Evolutionary conservation across 2,329 filamentous ascomycete genomes (phyloP), one percentile per base, ranked within the genome.

Genomic region (Lecanoromycetidae sp.): DNA sequence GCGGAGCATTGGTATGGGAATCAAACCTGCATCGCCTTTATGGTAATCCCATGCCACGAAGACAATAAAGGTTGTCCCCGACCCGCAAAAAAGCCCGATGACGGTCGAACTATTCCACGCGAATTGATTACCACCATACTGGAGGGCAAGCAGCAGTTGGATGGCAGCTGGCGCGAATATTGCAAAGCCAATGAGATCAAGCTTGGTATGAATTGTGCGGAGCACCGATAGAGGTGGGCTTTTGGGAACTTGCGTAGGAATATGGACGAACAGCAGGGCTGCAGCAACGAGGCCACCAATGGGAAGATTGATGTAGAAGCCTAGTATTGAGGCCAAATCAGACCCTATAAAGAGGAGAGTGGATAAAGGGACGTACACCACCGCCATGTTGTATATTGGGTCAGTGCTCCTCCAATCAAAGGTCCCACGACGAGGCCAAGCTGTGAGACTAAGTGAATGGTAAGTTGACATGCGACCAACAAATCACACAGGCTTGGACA

Each of bases 391-490:
- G 57, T 57, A 17, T 61, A 55, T 29, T 63, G 53, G 0, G 67
- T 69, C 12, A 70, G 58, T 2, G 56, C 63, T 12, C 67, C 68
- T 5, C 68, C 67, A 12, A 71, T 50, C 3, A 71, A 49, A 0
- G 68, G 67, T 0, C 66, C 68, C 17, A 56, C 33, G 1, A 64
- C 61, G 8, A 62, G 51, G 3, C 66, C 66, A 8, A 67, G 49
- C 27, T 64, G 60, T 1, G 55, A 44, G 17, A 63, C 54, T 56
- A 26, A 3, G 38, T 19, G 3, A 20, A 34, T 13, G 13, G 27
- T 46, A 12, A 43, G 36, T 13, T 15, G 17, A 20, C 13, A 32
- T 10, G 19, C 34, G 2, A 30, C 22, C n/a, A 9, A 49, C 20
- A 12, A 9, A 4, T 17, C 25, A 8, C 29, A 5, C 0, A 17